These are phyloP conservation scores for Cytidiella melzeri DNA, from an alignment of 768 basidiomycete species.

Conservation along the genomic window DNA sequence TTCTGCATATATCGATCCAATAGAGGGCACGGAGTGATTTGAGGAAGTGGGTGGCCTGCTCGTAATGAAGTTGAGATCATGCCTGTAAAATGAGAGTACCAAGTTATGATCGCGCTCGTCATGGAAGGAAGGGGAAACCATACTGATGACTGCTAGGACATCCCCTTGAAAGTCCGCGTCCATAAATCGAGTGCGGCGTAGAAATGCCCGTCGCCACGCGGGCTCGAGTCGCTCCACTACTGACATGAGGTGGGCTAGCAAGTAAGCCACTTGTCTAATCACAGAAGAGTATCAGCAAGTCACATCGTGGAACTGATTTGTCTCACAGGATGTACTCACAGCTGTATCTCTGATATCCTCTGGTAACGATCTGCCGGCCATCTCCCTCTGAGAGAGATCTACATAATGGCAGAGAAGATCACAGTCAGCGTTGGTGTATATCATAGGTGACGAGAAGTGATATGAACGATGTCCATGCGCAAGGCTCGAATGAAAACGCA, in stretches of 20 bases:
- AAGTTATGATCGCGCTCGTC: neutral
- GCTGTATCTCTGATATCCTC: slow-evolving; percentile 57
- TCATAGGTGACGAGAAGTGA: too few relatives aligned
- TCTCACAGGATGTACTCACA: slow-evolving; percentile 36
- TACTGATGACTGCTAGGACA: slow-evolving; percentile 75
- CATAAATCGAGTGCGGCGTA: slow-evolving; percentile 66
- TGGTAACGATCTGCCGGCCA: slow-evolving; percentile 83
- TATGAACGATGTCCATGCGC: too few relatives aligned
- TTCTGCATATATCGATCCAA: slow-evolving; percentile 40
- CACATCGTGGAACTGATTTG: neutral
- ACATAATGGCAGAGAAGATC: neutral
- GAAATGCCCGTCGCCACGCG: slow-evolving; percentile 71
- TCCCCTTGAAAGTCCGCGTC: slow-evolving; percentile 84
- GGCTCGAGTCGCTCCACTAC: slow-evolving; percentile 68
- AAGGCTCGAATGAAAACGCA: too few relatives aligned
- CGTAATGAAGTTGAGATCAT: slow-evolving; percentile 74
- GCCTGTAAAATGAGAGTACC: slow-evolving; percentile 31
- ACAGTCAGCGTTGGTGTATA: neutral
- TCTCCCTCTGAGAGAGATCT: slow-evolving; percentile 71
- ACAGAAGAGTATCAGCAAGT: slow-evolving; percentile 6
- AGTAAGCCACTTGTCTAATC: slow-evolving; percentile 57
- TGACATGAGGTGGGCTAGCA: slow-evolving; percentile 69
- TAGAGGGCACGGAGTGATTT: slow-evolving; percentile 77
- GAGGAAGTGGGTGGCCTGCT: slow-evolving; percentile 70
- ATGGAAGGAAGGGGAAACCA: slow-evolving; percentile 15